Evolutionary conservation across 1,284 basidiomycete species (phyloP), one percentile per base, ranked within the genome.

Genomic region (Rhodotorula sp.): DNA sequence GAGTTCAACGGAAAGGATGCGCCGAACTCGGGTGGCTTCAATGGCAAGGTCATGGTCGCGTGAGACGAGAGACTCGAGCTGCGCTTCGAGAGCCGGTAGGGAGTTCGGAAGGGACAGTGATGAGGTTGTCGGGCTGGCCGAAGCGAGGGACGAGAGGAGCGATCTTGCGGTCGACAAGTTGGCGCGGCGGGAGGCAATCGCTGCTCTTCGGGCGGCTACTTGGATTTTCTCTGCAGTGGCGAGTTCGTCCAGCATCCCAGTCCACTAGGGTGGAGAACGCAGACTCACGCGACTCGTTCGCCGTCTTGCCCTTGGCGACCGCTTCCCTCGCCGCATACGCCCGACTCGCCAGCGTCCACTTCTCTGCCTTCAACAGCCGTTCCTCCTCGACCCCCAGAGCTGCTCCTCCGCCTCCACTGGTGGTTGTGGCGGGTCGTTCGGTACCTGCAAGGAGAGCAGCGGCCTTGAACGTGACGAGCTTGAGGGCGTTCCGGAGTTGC

Each of bases 111-210:
- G 52, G n/a, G 64, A 58, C 11, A 53, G 30, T 32, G 66, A 65
- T 11, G 59, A 30, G 0, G 63, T 19, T 1, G 62, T 29, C 1
- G 60, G 59, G 19, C 39, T n/a, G 4, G 48, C 10, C 1, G 59
- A 46, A 3, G 59, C 24, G 20, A 65, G 59, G 22, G 53, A 49
- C 1, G 60, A 22, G 53, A 66, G 68, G 52, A 70, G 63, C 6
- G 70, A 71, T 17, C 60, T 56, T 1, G 66, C 70, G 24, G 59
- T 68, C 39, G 63, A 51, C 39, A 70, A 65, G 49, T 70, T 70
- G n/a, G 64, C 30, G 4, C 57, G 55, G 7, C 68, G 60, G 0
- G 58, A 15, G 8, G 57, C 51, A 53, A 70, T 57, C 1, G 36
- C 49, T 0, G 56, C 46, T 8, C 64, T 49, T 0, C 61, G 60